Conservation (phyloP, 768 basidiomycete genomes). For the Amyloporia xantha region DNA sequence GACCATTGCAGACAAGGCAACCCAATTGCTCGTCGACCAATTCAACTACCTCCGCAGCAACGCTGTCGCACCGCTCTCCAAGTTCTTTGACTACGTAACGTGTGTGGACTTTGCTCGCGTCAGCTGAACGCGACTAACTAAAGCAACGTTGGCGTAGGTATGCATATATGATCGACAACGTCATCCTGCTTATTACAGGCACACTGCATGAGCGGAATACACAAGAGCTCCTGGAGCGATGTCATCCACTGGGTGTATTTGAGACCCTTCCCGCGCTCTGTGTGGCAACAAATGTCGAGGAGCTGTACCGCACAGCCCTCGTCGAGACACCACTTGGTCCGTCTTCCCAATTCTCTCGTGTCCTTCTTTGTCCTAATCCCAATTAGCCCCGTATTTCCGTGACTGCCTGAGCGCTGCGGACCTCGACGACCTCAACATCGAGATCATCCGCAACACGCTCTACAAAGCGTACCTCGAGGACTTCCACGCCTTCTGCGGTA, state of each 20-base stretch:
- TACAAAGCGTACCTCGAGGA: conserved; percentile 99
- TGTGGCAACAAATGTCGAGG: conserved; percentile 97
- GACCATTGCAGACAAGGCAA: conserved; percentile 95
- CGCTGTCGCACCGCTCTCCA: conserved; percentile 83
- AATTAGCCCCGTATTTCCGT: conserved; percentile 87
- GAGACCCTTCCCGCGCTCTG: conserved; percentile 99
- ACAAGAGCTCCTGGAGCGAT: conserved; percentile 91
- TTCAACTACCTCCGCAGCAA: conserved; percentile 93
- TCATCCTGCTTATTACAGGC: conserved; percentile 94
- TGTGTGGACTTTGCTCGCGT: conserved; percentile 24
- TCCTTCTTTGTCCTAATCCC: conserved; percentile 14
- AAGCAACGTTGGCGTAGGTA: conserved; percentile 46
- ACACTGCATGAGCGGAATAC: conserved; percentile 97
- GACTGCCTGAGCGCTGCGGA: conserved; percentile 93
- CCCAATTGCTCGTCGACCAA: conserved; percentile 91
- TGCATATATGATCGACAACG: conserved; percentile 99
- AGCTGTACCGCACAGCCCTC: conserved; percentile 92
- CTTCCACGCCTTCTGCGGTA: conserved; percentile 78
- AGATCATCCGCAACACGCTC: conserved; percentile 98
- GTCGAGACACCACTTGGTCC: conserved; percentile 95
- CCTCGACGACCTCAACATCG: conserved; percentile 97
- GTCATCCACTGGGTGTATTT: conserved; percentile 94
- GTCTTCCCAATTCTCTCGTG: conserved; percentile 2
- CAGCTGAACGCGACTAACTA: neutral
- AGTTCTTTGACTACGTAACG: conserved; percentile 98